Evolutionary conservation across 371 early-diverging fungal species (phyloP).

Genomic region (Thermomucor indicae-seudaticae): DNA sequence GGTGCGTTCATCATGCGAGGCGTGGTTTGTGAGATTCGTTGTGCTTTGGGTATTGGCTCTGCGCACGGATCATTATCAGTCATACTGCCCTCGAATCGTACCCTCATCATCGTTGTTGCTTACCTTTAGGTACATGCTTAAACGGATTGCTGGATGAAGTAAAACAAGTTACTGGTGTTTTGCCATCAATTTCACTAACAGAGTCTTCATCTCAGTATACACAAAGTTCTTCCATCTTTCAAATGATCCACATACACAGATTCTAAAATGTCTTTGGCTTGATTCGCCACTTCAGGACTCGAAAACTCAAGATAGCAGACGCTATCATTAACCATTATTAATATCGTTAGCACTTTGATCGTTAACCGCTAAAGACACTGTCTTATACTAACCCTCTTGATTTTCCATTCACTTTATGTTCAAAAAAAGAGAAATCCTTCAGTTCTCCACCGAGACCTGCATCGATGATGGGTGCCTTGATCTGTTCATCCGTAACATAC

Average conservation of each 20-base stretch:
- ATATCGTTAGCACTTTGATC: neutral
- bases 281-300: conserved; percentile 28
- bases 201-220: neutral
- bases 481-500: conserved; percentile 55
- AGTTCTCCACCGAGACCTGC: conserved; percentile 35
- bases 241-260: conserved; percentile 24
- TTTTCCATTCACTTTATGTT: conserved; percentile 66
- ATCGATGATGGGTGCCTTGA: conserved; percentile 34
- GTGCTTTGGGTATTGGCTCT: conserved; percentile 30
- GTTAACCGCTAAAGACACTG: neutral
- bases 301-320: conserved; percentile 50
- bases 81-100: neutral
- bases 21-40: conserved; percentile 12
- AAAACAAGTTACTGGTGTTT: conserved; percentile 26
- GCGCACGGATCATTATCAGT: neutral
- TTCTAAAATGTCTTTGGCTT: conserved; percentile 39
- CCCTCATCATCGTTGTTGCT: neutral
- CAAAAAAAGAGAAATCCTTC: conserved; percentile 51
- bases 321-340: conserved; percentile 16
- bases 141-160: conserved; percentile 43
- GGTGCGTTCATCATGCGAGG: conserved; percentile 3
- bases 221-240: neutral
- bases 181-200: conserved; percentile 34
- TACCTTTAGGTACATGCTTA: conserved; percentile 48
- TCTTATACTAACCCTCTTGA: conserved; percentile 45